Evolutionary conservation across 495 filamentous ascomycete genomes (phyloP).

Genomic region (Tuber melanosporum): DNA sequence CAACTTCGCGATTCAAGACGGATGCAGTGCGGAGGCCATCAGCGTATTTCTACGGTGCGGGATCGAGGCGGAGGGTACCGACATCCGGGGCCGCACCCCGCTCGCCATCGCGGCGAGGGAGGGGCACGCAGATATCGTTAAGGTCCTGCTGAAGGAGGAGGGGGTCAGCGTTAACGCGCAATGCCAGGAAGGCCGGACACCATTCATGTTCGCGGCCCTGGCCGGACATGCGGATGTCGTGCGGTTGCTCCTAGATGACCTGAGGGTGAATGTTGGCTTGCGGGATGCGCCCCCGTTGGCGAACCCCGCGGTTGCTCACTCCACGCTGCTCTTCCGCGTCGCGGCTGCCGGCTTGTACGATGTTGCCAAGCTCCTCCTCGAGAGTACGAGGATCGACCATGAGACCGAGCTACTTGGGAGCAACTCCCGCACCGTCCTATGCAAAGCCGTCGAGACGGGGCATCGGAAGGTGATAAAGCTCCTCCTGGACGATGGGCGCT

Average conservation of each 20-base stretch:
- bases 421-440: neutral
- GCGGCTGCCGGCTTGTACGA: neutral
- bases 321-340: neutral
- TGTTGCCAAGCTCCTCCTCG: neutral
- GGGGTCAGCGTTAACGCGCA: neutral
- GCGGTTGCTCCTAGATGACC: constrained; percentile 21
- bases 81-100: neutral
- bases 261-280: neutral
- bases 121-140: neutral
- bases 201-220: constrained; percentile 16
- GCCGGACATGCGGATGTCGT: constrained; percentile 19
- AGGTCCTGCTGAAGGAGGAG: neutral
- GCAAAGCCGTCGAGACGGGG: neutral
- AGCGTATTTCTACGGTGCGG: neutral
- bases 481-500: neutral
- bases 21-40: neutral
- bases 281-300: neutral
- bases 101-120: neutral
- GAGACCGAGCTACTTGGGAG: neutral
- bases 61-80: neutral
- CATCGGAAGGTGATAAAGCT: neutral
- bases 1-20: neutral
- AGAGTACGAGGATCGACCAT: neutral
- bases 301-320: neutral
- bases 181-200: constrained; percentile 9